Percentiles rank a stretch among this genome's conserved stretches.
These are phyloP conservation scores for Colletotrichum somersetense DNA, from an alignment of 2,329 filamentous ascomycete genomes.

Conservation along the genomic window DNA sequence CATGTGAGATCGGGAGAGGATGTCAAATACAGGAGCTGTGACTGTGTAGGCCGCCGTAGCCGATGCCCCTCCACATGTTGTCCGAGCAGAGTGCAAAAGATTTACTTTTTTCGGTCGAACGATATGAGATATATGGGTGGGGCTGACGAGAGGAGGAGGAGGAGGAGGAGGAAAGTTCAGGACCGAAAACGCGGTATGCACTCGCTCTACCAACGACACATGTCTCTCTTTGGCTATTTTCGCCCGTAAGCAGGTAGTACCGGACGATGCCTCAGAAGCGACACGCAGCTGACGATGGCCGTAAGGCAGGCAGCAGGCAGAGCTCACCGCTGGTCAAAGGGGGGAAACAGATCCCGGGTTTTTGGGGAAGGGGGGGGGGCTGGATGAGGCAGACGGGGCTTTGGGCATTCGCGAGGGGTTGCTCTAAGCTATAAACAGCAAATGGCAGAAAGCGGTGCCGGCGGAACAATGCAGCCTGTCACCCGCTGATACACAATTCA, in stretches of 20 bases:
- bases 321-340: conserved; percentile 40
- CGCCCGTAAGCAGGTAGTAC: conserved; percentile 2
- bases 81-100: neutral
- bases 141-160: neutral
- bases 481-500: conserved; percentile 33
- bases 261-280: conserved; percentile 26
- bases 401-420: conserved; percentile 23
- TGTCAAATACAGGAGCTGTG: conserved; percentile 40
- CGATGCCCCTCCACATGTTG: conserved; percentile 42
- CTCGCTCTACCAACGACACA: conserved; percentile 36
- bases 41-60: conserved; percentile 43
- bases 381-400: conserved; percentile 35
- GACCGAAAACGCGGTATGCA: conserved; percentile 29
- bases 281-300: conserved; percentile 31
- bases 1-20: conserved; percentile 24
- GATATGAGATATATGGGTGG: neutral
- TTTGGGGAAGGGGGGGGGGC: conserved; percentile 23
- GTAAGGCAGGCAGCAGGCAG: conserved; percentile 17
- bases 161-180: neutral
- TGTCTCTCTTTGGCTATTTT: conserved; percentile 9
- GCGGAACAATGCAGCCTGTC: conserved; percentile 38
- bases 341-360: conserved; percentile 20
- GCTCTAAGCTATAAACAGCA: conserved; percentile 36
- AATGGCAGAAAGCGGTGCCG: conserved; percentile 14
- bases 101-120: neutral